Percentiles rank a stretch among this genome's conserved stretches.
Evolutionary conservation across 2,329 filamentous ascomycete species (phyloP).

Genomic region (Arthrobotrys iridis): DNA sequence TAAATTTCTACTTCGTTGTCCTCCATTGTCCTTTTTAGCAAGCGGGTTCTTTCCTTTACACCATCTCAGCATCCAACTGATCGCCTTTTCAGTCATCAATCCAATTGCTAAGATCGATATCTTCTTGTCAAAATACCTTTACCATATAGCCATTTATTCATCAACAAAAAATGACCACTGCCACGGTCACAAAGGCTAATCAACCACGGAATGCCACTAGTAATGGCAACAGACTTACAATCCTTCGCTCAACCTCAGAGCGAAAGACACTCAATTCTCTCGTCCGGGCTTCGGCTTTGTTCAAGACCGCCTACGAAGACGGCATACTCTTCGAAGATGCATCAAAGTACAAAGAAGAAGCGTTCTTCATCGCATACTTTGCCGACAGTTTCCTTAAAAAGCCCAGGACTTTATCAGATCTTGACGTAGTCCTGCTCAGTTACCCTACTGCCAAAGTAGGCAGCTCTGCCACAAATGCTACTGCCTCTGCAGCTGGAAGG

Average conservation of each 20-base stretch:
- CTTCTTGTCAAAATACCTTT: too few species aligned
- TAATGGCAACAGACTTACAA: neutral
- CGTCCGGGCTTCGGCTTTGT: conserved; percentile 17
- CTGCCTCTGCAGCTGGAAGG: too few species aligned
- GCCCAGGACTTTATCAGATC: conserved; percentile 17
- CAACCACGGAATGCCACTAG: neutral
- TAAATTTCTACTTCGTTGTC: neutral
- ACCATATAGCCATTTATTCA: neutral
- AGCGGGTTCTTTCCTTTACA: neutral
- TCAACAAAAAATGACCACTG: neutral
- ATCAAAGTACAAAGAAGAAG: conserved; percentile 39
- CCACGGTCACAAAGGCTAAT: neutral
- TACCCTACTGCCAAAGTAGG: conserved; percentile 31
- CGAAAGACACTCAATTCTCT: conserved; percentile 21
- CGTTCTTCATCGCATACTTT: conserved; percentile 37
- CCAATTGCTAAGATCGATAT: too few species aligned
- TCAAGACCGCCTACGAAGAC: conserved; percentile 27
- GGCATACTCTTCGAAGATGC: conserved; percentile 36
- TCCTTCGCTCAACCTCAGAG: conserved; percentile 7
- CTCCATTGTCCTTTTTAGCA: neutral
- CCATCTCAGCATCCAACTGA: too few species aligned
- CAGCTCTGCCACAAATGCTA: neutral
- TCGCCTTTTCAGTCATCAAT: too few species aligned
- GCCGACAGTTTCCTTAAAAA: conserved; percentile 27
- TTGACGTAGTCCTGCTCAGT: conserved; percentile 24